phyloP scores from a whole-genome alignment of 2,329 filamentous ascomycete species.

The Neoarthrinium moseri region DNA sequence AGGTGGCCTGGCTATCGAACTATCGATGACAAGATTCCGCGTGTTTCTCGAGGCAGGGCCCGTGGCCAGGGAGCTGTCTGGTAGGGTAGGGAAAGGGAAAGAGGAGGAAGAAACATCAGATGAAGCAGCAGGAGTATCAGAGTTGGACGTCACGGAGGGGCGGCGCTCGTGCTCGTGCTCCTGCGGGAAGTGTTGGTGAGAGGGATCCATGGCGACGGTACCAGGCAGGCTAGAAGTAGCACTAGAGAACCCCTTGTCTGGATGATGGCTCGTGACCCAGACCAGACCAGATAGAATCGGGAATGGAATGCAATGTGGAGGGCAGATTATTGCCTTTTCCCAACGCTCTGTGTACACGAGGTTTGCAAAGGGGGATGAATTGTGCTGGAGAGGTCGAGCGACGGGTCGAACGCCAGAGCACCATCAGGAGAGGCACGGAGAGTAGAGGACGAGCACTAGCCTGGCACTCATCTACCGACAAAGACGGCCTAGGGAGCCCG shows the following conservation, averaged over 20 bases:
- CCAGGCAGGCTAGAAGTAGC: constrained; percentile 4
- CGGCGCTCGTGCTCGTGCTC: background rate
- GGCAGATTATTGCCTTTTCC: constrained; percentile 11
- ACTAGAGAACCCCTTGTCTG: constrained; percentile 6
- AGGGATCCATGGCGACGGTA: constrained; percentile 10
- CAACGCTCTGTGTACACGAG: background rate
- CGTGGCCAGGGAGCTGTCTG: constrained; percentile 26
- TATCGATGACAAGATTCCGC: constrained; percentile 26
- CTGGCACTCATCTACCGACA: constrained; percentile 2
- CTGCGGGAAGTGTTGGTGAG: constrained; percentile 2
- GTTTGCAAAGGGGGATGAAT: constrained; percentile 4
- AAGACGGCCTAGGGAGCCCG: background rate
- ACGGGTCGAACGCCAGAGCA: background rate
- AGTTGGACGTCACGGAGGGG: constrained; percentile 16
- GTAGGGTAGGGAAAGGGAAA: constrained; percentile 13
- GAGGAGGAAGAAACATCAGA: constrained; percentile 29
- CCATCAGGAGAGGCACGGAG: background rate
- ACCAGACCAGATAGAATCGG: background rate
- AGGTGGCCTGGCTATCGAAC: constrained; percentile 17
- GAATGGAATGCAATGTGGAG: constrained; percentile 11
- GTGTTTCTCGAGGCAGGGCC: constrained; percentile 30
- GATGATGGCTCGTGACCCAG: background rate
- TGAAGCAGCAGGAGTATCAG: constrained; percentile 39
- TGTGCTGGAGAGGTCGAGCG: constrained; percentile 2
- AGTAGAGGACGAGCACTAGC: background rate